Conservation (phyloP, 345 rosid genomes). For the Euclidium syriacum region DNA sequence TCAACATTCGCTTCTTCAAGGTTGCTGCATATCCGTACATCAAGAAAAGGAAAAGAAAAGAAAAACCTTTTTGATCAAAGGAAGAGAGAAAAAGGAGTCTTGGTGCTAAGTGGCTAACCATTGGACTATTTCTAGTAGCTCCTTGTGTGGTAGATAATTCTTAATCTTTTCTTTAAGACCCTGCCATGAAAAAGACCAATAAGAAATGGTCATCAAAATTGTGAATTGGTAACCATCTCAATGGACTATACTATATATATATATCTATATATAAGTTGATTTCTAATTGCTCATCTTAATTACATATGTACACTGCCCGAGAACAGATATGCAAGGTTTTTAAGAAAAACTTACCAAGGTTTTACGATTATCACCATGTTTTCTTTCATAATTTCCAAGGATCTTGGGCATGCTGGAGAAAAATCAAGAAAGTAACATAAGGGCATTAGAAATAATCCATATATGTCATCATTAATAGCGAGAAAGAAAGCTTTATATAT, state of each 20-base stretch:
- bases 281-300: not conserved
- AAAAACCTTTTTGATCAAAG: not conserved
- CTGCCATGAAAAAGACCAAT: conserved; percentile 13
- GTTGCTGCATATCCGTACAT: conserved; percentile 10
- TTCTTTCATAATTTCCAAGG: not conserved
- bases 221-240: not conserved
- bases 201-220: not conserved
- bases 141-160: conserved; percentile 9
- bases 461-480: not conserved
- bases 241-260: too few species aligned
- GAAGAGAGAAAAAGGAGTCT: not conserved
- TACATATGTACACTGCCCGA: not conserved
- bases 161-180: not conserved
- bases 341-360: conserved; percentile 10
- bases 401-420: conserved; percentile 20
- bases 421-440: not conserved
- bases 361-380: conserved; percentile 7
- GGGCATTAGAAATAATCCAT: not conserved
- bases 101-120: conserved; percentile 19
- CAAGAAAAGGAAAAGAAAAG: not conserved
- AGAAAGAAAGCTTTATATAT: too few species aligned
- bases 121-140: conserved; percentile 14
- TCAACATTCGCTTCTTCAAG: conserved; percentile 3
- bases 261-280: too few species aligned
- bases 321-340: not conserved